Evolutionary conservation across 495 filamentous ascomycete species (phyloP), one percentile per base, ranked within the genome.

Genomic region (Elasticomyces elasticus): DNA sequence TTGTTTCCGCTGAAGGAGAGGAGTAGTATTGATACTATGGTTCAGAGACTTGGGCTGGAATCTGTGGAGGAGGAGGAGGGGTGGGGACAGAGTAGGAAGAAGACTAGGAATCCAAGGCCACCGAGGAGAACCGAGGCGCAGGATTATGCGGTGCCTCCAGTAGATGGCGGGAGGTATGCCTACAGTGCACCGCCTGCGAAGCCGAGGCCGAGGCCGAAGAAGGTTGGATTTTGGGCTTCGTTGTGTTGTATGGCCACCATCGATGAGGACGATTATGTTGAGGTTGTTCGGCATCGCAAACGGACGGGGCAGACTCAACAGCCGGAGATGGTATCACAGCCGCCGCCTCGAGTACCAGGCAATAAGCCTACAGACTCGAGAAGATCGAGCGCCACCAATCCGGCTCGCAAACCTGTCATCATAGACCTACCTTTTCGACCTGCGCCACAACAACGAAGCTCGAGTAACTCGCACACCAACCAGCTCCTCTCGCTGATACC

Each of bases 1-100:
- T 23, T 24, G 64, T 63, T 9, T 63, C 62, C 71, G 12, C 51
- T 79, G 23, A 73, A 81, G 60, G 71, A 79, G 49, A 75, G 84
- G 51, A 80, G 78, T 35, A 95, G 89, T 64, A 76, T 94, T 42
- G 89, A 95, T 67, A 92, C 87, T 0, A 70, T 94, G 35, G 77
- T 89, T 51, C 86, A 86, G 38, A 77, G 85, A 31, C 68, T 94
- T 9, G 89, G 89, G 1, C 74, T 95, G 5, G 71, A 87, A 9
- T 80, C 84, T 27, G 62, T 82, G 44, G 72, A 76, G 44, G 71
- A 76, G 44, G 20, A 50, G 31, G 41, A 31, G 7, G 12, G 28
- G 9, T n/a, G 33, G 43, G 23, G 31, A 45, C 25, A 20, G 19
- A 15, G 13, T 5, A 6, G 38, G 55, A 43, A 60, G 17, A 54